Evolutionary conservation across 129 eudicot species (phyloP).

Genomic region (Arctium lappa): DNA sequence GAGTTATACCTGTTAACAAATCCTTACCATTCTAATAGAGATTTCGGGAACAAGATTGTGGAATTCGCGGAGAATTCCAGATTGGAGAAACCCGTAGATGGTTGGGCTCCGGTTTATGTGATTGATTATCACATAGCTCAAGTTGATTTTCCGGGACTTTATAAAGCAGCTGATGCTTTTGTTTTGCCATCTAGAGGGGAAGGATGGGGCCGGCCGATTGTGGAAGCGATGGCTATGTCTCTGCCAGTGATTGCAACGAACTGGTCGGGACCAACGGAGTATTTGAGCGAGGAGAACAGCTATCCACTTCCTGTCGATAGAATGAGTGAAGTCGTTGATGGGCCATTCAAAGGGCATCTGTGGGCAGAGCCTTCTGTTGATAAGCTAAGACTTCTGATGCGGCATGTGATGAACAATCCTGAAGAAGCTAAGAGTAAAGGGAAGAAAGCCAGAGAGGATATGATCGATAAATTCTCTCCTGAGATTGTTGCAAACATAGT

Average conservation of each 20-base stretch:
- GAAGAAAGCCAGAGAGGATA: conserved; percentile 62
- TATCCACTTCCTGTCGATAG: conserved; percentile 59
- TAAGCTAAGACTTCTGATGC: conserved; percentile 51
- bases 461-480: conserved; percentile 63
- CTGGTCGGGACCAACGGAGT: conserved; percentile 95
- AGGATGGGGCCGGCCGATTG: conserved; percentile 94
- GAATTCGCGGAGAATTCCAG: conserved; percentile 49
- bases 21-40: conserved; percentile 60
- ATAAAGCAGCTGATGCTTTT: conserved; percentile 71
- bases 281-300: conserved; percentile 60
- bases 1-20: conserved; percentile 61
- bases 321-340: conserved; percentile 75
- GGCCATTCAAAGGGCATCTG: conserved; percentile 74
- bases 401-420: conserved; percentile 55
- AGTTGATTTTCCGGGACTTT: conserved; percentile 59
- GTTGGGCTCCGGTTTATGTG: conserved; percentile 76
- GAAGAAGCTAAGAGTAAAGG: conserved; percentile 73
- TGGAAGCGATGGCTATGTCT: conserved; percentile 89
- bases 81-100: conserved; percentile 48
- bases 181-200: conserved; percentile 81
- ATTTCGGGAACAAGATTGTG: conserved; percentile 72
- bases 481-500: conserved; percentile 57
- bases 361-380: conserved; percentile 90
- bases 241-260: conserved; percentile 77
- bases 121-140: conserved; percentile 70